Base-by-base conservation (phyloP, 495 filamentous ascomycete genomes). In the Daldinia decipiens region DNA sequence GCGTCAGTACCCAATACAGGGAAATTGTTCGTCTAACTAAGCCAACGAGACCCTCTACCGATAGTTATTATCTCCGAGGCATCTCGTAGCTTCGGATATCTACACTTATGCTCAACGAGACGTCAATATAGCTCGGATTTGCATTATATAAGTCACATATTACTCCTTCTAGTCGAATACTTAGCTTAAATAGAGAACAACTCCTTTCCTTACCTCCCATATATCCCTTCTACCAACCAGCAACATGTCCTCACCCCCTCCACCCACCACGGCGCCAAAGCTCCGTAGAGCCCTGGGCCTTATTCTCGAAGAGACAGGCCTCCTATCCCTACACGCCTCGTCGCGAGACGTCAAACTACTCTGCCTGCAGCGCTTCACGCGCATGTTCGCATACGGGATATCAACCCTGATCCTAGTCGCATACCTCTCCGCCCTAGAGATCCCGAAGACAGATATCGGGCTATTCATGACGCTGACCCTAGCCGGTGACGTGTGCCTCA, bases 391-490 rank as follows among this genome's bases (percentile, higher is more conserved):
- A 47, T 82, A 83, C 68, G 82, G 82, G 63, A 70, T 73, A 26
- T 74, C 73, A 59, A 76, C 79, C 11, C 78, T 84, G 0, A 68
- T 82, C 36, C 75, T 84, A 4, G 82, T 80, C 15, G 78, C 81
- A 36, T 84, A 83, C 65, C 79, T 97, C 36, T 83, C 85, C 12
- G 86, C 85, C 2, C 80, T 96, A 2, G 78, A 80, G 4, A 86
- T 90, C 60, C 82, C 89, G 3, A 91, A 93, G 76, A 79, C 85
- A 4, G 82, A 81, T 17, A 94, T 94, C 58, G 93, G 93, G 6
- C 82, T 94, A 4, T 96, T 97, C 79, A 96, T 97, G 93, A 94
- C 91, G 0, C 77, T 96, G 47, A 97, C 94, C 0, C 82, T 97
- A 59, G 78, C 90, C 31, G 94, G 94, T 4, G 94, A 97, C 80